Base-by-base conservation (phyloP, 305 asterid species). In the Withania somnifera region DNA sequence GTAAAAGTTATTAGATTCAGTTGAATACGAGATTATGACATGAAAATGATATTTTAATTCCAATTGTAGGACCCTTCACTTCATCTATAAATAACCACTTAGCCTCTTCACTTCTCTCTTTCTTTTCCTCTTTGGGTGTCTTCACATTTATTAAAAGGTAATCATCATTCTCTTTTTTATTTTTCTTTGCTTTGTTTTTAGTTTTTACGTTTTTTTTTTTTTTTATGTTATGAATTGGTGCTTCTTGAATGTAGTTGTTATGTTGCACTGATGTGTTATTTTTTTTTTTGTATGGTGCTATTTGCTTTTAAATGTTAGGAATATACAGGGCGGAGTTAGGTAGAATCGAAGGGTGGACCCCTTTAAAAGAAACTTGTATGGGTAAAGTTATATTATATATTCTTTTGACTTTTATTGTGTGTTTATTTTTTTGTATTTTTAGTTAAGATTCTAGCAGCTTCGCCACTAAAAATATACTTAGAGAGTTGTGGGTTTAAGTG, bases 21-120 rank as follows among this genome's bases (percentile, higher is more conserved):
- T n/a, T n/a, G n/a, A n/a, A n/a, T n/a, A n/a, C n/a, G n/a, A n/a
- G n/a, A n/a, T n/a, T n/a, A n/a, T n/a, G n/a, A n/a, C 50, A 58
- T 58, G 14, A 52, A 58, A 87, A 24, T 26, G 64, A 81, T 60
- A 79, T 53, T 42, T 45, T 30, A 61, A 80, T 52, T 53, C 15
- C 6, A 20, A n/a, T 54, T 57, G 34, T 76, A 11, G 57, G 51
- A 7, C 61, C 64, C 13, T 20, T 38, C 19, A 13, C 2, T 1
- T 36, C 40, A 26, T 82, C 89, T 88, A 88, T 88, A 88, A 61
- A 84, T 84, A 86, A 52, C 81, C 82, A 53, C 51, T 40, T 11
- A 5, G 57, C 38, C 58, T 0, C 32, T 0, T 0, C 0, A 1
- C 0, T 0, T 0, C 14, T 26, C 15, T 79, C 85, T 82, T 85